Base-by-base conservation (phyloP, 164 flowering plant species). In the Platanus orientalis region DNA sequence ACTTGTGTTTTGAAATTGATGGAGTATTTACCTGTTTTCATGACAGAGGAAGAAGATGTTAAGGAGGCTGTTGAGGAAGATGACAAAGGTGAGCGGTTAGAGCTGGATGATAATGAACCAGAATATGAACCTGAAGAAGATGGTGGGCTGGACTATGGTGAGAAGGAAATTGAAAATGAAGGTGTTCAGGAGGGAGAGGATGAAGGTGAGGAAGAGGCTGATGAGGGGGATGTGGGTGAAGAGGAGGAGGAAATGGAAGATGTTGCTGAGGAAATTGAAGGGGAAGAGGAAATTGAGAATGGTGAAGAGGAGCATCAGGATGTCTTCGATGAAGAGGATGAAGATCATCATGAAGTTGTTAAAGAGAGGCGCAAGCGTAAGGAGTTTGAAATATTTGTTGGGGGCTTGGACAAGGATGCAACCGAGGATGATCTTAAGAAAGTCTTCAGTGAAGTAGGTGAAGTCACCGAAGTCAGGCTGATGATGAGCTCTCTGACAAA, bases 301-400 rank as follows among this genome's bases (percentile, higher is more conserved):
- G 79, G 29, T 57, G 85, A 57, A 27, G 81, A 77, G 52, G 83
- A 69, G 58, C 78, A 68, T 28, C 71, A 68, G 44, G 85, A 76
- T 20, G 58, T 73, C 65, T 79, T 34, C 67, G 87, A 86, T 71
- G 81, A 70, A n/a, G 92, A 86, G 23, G 83, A 83, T 49, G 82
- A 81, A 11, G 98, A 87, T 62, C 98, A 89, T 67, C 93, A 87
- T 73, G 96, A 87, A 11, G 79, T 89, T 77, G 72, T 84, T 19
- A 85, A 86, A 60, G 98, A 93, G 78, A 81, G 95, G 71, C 90
- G 97, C 29, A 93, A 93, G 73, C 75, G 95, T n/a, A 93, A 93
- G 72, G 98, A 93, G 73, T 93, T 81, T 84, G 98, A 93, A 69
- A 80, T 93, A 30, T 93, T 93, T 86, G 94, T 93, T 73, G 97